Evolutionary conservation across 257 asterid genomes (phyloP), one percentile per base, ranked within the genome.

Genomic region (Solanum chilense): DNA sequence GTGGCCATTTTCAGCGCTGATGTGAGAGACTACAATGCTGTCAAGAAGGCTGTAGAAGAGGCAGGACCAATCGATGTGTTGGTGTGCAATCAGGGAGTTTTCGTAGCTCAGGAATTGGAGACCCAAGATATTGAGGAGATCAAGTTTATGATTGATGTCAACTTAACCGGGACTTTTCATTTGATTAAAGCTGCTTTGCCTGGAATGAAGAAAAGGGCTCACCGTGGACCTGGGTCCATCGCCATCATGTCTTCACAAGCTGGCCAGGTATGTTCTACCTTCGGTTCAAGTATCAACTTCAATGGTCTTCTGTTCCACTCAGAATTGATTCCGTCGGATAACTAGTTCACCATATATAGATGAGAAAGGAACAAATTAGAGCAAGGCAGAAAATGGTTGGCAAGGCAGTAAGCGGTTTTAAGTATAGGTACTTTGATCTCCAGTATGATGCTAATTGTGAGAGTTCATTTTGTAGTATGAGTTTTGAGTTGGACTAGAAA

Each of bases 231-330:
- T 7, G 97, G 91, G 12, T 96, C 98, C 5, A 95, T 97, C 52
- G 98, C 98, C 10, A 88, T 97, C 80, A 93, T 97, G 98, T 97
- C 99, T 23, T 96, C 99, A 18, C 99, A 97, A 92, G 99, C 98
- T 8, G 99, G 99, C 75, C 99, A 97, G 98, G 98, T 97, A 86
- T 10, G 12, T 7, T 42, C 15, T 3, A 21, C 35, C 16, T 86
- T 3, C 29, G 6, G 9, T 45, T 77, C 8, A 8, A 45, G n/a
- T 77, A 3, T 77, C 41, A 77, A 44, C 25, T 77, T 15, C 64
- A 25, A 77, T 77, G 39, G 3, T 44, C 83, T 35, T 37, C 52
- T 45, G 16, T 45, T 45, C 52, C 52, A 45, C 52, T 45, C 52
- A 45, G 52, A 45, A 45, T 45, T 45, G 4, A 45, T 45, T 45